Percentiles rank a stretch among this genome's conserved stretches.
These are phyloP conservation scores for Globisporangium canariense DNA, from an alignment of 352 stramenopile species.

Conservation along the genomic window DNA sequence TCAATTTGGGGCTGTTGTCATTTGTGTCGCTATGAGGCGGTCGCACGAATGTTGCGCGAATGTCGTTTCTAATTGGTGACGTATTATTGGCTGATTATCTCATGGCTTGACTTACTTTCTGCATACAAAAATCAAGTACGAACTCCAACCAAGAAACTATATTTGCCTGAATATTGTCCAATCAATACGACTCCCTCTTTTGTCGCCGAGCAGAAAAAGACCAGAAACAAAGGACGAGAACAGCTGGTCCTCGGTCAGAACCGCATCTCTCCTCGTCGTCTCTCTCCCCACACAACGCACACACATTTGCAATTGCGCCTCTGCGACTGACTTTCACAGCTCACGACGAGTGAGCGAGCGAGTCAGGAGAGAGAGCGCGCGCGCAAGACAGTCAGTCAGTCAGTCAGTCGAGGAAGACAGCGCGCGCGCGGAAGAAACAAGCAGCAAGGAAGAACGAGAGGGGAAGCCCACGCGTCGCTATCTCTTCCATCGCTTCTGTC, in stretches of 20 bases:
- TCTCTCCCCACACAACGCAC: not conserved
- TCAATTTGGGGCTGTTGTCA: not conserved
- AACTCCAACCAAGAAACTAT: not conserved
- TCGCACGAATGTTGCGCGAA: slow-evolving; percentile 1
- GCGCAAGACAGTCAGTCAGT: not conserved
- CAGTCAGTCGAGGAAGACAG: slow-evolving; percentile 1
- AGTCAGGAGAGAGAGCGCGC: no score
- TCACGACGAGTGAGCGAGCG: not conserved
- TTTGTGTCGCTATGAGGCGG: not conserved
- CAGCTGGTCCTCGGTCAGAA: not conserved
- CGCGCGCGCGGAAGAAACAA: not conserved
- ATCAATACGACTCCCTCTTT: not conserved
- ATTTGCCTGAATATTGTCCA: not conserved
- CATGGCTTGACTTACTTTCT: not conserved
- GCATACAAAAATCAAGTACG: not conserved
- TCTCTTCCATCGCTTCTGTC: not conserved
- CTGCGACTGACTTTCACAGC: not conserved
- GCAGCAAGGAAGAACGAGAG: not conserved
- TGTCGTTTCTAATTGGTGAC: not conserved
- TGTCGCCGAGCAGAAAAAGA: not conserved
- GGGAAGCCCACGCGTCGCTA: not conserved
- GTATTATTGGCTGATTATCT: not conserved
- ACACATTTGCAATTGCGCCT: not conserved
- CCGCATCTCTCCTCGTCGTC: slow-evolving; percentile 4
- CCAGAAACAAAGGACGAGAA: not conserved